Evolutionary conservation across 176 grass and related monocot species (phyloP), one percentile per base, ranked within the genome.

Genomic region (Melocanna baccifera): DNA sequence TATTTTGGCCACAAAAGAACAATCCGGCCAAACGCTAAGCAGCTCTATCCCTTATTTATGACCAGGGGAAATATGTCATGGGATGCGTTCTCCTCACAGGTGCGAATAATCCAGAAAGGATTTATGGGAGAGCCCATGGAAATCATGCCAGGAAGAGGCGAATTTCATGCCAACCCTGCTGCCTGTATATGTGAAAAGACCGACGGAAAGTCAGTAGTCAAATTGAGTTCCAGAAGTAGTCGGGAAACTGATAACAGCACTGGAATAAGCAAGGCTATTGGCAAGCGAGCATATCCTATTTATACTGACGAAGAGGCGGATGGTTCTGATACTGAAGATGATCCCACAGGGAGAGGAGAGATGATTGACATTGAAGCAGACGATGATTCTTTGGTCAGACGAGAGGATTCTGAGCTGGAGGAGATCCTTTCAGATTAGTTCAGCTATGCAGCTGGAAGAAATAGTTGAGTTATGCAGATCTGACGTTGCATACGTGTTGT

Each of bases 41-140:
- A 67, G 79, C 82, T 94, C 7, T 92, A 87, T 43, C 82, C 90
- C 7, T 77, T 92, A 16, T 92, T 94, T 67, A 57, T 92, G 65
- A 94, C 71, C 77, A 84, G 90, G 62, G 66, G 46, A 67, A 92
- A 90, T 82, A 92, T 92, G 89, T 90, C 87, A 22, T 92, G 92
- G 92, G 82, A 88, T 72, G 69, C 87, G 62, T 94, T 94, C 80
- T 62, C 90, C 20, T 90, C 74, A 13, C 90, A 80, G 41, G 85
- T 94, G 12, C 85, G 9, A 36, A 28, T 84, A 72, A 13, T 76
- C 74, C 90, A 94, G 69, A 92, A 85, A 83, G 92, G 90, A 80
- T 94, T 92, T 77, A 91, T 94, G 90, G 92, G 92, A 68, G 92
- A 90, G 37, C 92, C 90, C 67, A 94, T 77, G 25, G 92, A 94